These are phyloP conservation scores for Sarocladiaceae sp. DNA, from an alignment of 2,329 filamentous ascomycete genomes.

Conservation along the genomic window DNA sequence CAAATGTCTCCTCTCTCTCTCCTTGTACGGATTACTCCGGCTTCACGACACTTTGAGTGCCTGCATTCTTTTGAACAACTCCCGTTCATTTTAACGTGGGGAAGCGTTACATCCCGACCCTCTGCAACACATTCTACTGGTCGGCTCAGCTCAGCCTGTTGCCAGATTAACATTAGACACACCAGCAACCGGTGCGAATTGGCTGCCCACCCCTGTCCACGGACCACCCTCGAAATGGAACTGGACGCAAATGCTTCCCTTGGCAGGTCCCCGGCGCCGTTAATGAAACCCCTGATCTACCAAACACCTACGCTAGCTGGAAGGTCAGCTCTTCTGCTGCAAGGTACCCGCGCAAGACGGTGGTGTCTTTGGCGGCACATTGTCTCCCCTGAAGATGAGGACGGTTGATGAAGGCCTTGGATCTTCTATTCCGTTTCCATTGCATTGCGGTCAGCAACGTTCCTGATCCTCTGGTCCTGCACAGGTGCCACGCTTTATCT, in stretches of 20 bases:
- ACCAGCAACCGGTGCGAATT: constrained; percentile 1
- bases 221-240: background rate
- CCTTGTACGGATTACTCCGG: too few species aligned
- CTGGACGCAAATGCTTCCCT: background rate
- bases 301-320: too few species aligned
- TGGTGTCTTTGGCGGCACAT: background rate
- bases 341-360: constrained; percentile 3
- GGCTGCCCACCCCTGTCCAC: constrained; percentile 4
- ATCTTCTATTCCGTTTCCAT: too few species aligned
- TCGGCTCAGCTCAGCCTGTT: background rate
- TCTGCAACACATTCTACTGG: too few species aligned
- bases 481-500: too few species aligned
- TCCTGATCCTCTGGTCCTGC: too few species aligned
- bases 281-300: constrained; percentile 3
- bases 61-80: background rate
- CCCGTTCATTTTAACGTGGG: too few species aligned
- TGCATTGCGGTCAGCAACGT: too few species aligned
- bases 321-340: too few species aligned
- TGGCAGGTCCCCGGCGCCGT: background rate
- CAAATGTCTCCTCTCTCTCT: too few species aligned
- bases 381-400: background rate
- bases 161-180: constrained; percentile 9
- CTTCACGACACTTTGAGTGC: background rate
- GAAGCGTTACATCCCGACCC: constrained; percentile 2
- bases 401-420: background rate